Base-by-base conservation (phyloP, 2,329 filamentous ascomycete genomes). In the Coniella vitis region DNA sequence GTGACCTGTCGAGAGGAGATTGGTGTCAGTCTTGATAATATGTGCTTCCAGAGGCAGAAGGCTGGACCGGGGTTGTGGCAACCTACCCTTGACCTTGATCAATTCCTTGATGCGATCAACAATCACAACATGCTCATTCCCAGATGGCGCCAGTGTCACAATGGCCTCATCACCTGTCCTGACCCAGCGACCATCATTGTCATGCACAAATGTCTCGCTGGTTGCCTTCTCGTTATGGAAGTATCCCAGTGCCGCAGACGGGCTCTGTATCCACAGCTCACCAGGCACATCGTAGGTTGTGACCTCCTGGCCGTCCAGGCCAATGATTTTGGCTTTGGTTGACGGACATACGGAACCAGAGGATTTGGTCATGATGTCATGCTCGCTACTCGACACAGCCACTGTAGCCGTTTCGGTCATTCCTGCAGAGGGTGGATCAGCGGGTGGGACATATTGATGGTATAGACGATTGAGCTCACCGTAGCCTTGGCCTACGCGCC, bases 181-280 rank as follows among this genome's bases (percentile, higher is more conserved):
- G 74, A 95, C 81, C 80, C 88, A 93, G 54, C 81, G 68, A 9
- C 82, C 81, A 55, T 90, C 83, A 1, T 82, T 73, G 45, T 83
- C 74, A 53, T 68, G 69, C 0, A 83, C 61, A 59, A 89, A 96
- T 0, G 90, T 93, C 62, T 94, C 88, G 45, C 77, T 73, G 17
- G 83, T 94, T 3, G 90, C 89, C 60, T 86, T 84, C 38, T 86
- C 82, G 60, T 95, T 95, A 68, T 94, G 86, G 46, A 95, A 69
- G 58, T 96, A 96, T 1, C 90, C 90, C 0, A 95, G 67, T 0
- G 86, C 82, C 1, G 94, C 79, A 1, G 83, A 83, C 0, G 89
- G 90, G 0, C 80, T 81, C 62, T 88, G 86, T 19, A 95, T 78
- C 16, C 87, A 74, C 13, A 96, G 75, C 65, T 96, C 90, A 32